Evolutionary conservation across 305 asterid species (phyloP).

Genomic region (Salvia sclarea): DNA sequence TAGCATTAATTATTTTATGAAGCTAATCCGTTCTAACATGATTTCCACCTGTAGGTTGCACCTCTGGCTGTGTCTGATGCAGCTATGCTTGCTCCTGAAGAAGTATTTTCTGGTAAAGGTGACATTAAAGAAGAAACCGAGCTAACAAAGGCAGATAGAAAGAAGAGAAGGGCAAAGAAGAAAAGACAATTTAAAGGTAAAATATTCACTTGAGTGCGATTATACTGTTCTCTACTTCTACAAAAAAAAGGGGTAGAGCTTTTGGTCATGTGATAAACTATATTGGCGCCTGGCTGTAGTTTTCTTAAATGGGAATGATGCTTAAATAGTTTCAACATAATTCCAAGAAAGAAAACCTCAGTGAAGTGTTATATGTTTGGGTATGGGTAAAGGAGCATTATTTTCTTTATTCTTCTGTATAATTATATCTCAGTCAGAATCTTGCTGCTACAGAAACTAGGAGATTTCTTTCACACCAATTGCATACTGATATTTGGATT

Average conservation of each 20-base stretch:
- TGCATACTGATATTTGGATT: constrained; percentile 8
- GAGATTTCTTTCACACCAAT: not conserved
- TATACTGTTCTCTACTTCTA: not conserved
- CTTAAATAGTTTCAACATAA: not conserved
- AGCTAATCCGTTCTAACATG: constrained; percentile 6
- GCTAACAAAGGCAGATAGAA: constrained; percentile 75
- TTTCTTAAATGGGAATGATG: not conserved
- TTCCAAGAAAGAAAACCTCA: not conserved
- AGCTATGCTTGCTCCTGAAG: constrained; percentile 99
- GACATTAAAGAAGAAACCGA: constrained; percentile 87
- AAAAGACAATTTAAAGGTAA: constrained; percentile 81
- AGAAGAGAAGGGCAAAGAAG: constrained; percentile 89
- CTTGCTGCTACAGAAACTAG: not conserved
- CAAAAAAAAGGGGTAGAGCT: not conserved
- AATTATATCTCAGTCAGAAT: not conserved
- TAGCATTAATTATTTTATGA: not conserved
- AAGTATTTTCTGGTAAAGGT: constrained; percentile 86
- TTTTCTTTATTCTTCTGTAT: not conserved
- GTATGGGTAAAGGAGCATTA: not conserved
- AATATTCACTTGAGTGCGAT: constrained; percentile 7
- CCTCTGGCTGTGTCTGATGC: constrained; percentile 95
- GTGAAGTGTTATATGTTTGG: not conserved
- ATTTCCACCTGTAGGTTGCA: constrained; percentile 62
- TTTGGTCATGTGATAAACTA: not conserved
- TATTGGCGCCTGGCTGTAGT: not conserved